A percentile compares a stretch with the other conserved stretches of the same genome.
Conservation (phyloP, 2,329 filamentous ascomycete genomes). For the Fusarium devonianum region DNA sequence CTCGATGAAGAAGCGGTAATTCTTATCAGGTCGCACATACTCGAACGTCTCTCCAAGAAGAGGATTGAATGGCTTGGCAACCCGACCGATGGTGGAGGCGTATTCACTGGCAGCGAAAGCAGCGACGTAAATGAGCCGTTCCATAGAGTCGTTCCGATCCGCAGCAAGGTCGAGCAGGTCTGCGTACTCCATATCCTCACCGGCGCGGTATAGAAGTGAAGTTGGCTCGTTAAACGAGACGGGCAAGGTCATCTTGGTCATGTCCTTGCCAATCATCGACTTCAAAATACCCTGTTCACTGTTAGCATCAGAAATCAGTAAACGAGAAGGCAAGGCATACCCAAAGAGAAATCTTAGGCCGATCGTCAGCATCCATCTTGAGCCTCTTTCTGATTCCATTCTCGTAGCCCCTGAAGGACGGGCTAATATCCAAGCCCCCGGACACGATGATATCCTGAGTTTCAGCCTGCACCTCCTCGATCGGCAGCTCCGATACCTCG, state of each 20-base stretch:
- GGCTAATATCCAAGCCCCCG: conserved; percentile 69
- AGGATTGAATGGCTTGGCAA: conserved; percentile 98
- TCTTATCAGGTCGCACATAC: conserved; percentile 93
- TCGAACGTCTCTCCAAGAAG: conserved; percentile 96
- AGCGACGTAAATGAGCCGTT: conserved; percentile 92
- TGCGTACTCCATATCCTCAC: conserved; percentile 97
- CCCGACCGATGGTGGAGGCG: conserved; percentile 93
- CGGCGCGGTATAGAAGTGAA: conserved; percentile 90
- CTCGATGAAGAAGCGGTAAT: conserved; percentile 97
- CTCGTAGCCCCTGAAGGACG: conserved; percentile 89
- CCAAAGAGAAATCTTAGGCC: conserved; percentile 95
- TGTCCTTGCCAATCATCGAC: conserved; percentile 99
- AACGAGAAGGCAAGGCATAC: conserved; percentile 59
- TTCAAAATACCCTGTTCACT: conserved; percentile 82
- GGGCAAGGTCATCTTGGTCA: conserved; percentile 99
- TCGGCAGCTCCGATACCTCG: conserved; percentile 75
- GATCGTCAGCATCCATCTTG: conserved; percentile 89
- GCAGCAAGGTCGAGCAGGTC: conserved; percentile 90
- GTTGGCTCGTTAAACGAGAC: conserved; percentile 99
- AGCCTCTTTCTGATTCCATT: conserved; percentile 80
- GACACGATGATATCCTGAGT: conserved; percentile 53
- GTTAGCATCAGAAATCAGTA: conserved; percentile 30
- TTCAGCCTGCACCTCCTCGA: conserved; percentile 52
- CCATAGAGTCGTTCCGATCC: conserved; percentile 83
- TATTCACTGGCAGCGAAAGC: conserved; percentile 97